phyloP scores from a whole-genome alignment of 306 rosid genomes.

The Dryas drummondii region DNA sequence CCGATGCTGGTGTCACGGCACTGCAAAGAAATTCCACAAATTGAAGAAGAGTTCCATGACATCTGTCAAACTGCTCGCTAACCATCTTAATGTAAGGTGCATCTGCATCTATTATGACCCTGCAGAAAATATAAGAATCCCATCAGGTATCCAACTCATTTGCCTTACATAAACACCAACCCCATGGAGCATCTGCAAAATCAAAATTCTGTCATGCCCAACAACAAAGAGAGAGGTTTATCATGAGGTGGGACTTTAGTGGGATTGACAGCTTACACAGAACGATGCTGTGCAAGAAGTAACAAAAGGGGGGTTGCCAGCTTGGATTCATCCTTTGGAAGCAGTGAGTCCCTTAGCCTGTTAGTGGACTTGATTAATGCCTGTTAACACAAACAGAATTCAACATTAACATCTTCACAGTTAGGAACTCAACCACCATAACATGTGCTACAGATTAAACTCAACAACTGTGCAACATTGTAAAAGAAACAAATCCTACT shows the following conservation, averaged over 20 bases:
- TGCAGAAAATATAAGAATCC: constrained; percentile 40
- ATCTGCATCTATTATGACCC: constrained; percentile 81
- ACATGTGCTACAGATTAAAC: constrained; percentile 11
- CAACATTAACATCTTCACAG: constrained; percentile 14
- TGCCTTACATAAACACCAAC: not conserved
- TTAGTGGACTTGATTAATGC: constrained; percentile 86
- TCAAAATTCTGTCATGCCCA: not conserved
- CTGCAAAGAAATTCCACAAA: constrained; percentile 88
- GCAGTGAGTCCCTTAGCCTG: constrained; percentile 84
- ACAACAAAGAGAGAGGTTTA: not conserved
- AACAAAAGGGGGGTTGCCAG: constrained; percentile 85
- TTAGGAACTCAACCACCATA: constrained; percentile 13
- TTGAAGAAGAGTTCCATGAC: constrained; percentile 95
- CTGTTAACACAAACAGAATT: constrained; percentile 40
- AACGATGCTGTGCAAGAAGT: constrained; percentile 96
- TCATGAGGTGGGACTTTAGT: not conserved
- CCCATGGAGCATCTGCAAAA: not conserved
- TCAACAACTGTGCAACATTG: not conserved
- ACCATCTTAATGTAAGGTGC: constrained; percentile 98
- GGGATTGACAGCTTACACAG: constrained; percentile 58
- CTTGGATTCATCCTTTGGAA: constrained; percentile 88
- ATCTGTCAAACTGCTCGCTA: constrained; percentile 93
- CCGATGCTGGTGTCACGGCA: constrained; percentile 76
- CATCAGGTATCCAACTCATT: not conserved
- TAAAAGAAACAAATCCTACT: not conserved